phyloP scores from a whole-genome alignment of 768 basidiomycete genomes.

The Lentinula boryana region DNA sequence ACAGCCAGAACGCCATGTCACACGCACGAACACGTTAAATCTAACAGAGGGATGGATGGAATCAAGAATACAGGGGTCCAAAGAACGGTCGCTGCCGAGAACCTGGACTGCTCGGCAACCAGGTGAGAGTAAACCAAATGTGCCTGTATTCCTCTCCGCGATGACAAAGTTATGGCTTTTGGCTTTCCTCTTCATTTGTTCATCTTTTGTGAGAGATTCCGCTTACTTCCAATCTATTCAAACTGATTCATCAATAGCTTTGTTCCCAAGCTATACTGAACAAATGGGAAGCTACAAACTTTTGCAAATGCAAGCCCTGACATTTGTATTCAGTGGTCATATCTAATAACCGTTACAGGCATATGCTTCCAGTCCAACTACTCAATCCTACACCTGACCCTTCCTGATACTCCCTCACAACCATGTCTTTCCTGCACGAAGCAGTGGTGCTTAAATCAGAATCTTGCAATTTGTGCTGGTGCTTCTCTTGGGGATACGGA shows the following conservation, averaged over 20 bases:
- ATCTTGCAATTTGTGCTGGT: constrained; percentile 75
- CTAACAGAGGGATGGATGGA: no score
- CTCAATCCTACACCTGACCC: constrained; percentile 74
- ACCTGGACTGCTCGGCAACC: background rate
- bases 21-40: no score
- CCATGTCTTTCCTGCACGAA: constrained; percentile 93
- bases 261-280: constrained; percentile 40
- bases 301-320: constrained; percentile 66
- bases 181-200: background rate
- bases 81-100: background rate
- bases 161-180: background rate
- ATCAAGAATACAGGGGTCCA: background rate
- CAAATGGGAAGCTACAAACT: constrained; percentile 88
- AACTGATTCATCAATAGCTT: constrained; percentile 20
- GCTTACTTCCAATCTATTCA: constrained; percentile 5
- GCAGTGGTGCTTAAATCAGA: constrained; percentile 93
- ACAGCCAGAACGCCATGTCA: no score
- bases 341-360: constrained; percentile 39
- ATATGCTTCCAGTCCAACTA: constrained; percentile 89
- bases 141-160: background rate
- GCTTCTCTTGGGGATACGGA: constrained; percentile 76
- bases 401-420: constrained; percentile 80
- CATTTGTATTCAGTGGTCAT: background rate
- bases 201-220: constrained; percentile 8
- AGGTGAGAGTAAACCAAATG: background rate